phyloP scores from a whole-genome alignment of 805 yeast genomes.

The Cyberlindnera subsufficiens region DNA sequence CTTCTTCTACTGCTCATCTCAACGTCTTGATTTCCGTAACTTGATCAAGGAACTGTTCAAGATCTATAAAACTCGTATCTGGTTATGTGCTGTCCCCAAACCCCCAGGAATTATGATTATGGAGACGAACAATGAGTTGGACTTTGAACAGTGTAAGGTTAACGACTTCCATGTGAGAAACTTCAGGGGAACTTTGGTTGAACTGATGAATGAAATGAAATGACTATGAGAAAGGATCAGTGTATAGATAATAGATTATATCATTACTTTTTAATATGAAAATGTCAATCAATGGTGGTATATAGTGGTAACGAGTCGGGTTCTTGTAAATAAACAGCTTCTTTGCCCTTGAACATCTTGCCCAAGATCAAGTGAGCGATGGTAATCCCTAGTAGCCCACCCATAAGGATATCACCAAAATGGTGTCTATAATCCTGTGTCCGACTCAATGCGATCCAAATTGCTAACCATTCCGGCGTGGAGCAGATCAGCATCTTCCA shows the following conservation, averaged over 20 bases:
- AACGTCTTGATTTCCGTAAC: slow-evolving; percentile 68
- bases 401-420: slow-evolving; percentile 75
- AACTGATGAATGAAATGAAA: slow-evolving; percentile 2
- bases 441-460: slow-evolving; percentile 73
- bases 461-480: slow-evolving; percentile 62
- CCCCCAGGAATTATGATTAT: slow-evolving; percentile 1
- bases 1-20: slow-evolving; percentile 59
- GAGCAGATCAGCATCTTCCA: slow-evolving; percentile 50
- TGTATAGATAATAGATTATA: neutral
- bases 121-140: slow-evolving; percentile 7
- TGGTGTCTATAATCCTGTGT: slow-evolving; percentile 93
- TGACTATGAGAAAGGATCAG: neutral
- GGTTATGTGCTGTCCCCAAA: slow-evolving; percentile 61
- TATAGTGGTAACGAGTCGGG: slow-evolving; percentile 10
- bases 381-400: slow-evolving; percentile 55
- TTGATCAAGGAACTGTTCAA: slow-evolving; percentile 69
- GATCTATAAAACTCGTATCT: slow-evolving; percentile 72
- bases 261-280: too few species aligned
- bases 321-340: slow-evolving; percentile 14
- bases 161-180: slow-evolving; percentile 25
- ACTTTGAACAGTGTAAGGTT: slow-evolving; percentile 10
- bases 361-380: slow-evolving; percentile 10
- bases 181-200: slow-evolving; percentile 8
- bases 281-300: slow-evolving; percentile 3
- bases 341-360: slow-evolving; percentile 17